Conservation (phyloP, 1,284 basidiomycete species). For the Crepidotus sp. region DNA sequence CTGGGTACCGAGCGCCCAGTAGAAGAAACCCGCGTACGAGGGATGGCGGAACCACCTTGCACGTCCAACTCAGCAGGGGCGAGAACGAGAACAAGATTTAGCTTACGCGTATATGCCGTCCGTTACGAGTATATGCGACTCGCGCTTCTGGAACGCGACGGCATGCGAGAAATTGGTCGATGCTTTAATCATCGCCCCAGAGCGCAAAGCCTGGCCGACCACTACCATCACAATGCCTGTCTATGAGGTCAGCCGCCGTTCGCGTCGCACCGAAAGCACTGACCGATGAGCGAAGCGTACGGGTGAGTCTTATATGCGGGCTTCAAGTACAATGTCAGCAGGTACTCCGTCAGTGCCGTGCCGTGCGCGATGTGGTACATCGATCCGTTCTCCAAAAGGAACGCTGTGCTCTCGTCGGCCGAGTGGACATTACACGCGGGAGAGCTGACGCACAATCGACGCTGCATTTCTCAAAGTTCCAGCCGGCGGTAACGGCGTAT, state of each 20-base stretch:
- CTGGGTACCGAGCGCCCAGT: conserved; percentile 95
- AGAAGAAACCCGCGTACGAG: conserved; percentile 96
- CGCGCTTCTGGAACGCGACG: conserved; percentile 67
- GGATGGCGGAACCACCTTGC: conserved; percentile 77
- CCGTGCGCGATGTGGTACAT: conserved; percentile 84
- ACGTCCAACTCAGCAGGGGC: not conserved
- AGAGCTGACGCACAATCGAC: conserved; percentile 71
- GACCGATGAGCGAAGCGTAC: conserved; percentile 53
- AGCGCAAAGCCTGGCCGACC: conserved; percentile 73
- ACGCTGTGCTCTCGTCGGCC: conserved; percentile 47
- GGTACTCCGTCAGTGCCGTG: conserved; percentile 74
- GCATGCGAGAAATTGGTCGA: conserved; percentile 89
- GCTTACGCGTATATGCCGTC: conserved; percentile 60
- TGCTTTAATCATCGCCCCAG: conserved; percentile 93
- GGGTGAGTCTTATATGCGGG: conserved; percentile 50
- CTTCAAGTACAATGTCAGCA: conserved; percentile 60
- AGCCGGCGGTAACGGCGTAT: conserved; percentile 91
- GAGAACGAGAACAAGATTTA: not conserved
- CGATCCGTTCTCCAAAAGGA: conserved; percentile 84
- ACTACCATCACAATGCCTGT: conserved; percentile 49
- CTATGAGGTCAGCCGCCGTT: not conserved
- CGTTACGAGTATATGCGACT: conserved; percentile 75
- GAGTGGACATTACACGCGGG: not conserved
- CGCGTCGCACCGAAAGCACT: not conserved
- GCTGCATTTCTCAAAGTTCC: conserved; percentile 88